Evolutionary conservation across 441 rosid genomes (phyloP), one percentile per base, ranked within the genome.

Genomic region (Macaranga tanarius): DNA sequence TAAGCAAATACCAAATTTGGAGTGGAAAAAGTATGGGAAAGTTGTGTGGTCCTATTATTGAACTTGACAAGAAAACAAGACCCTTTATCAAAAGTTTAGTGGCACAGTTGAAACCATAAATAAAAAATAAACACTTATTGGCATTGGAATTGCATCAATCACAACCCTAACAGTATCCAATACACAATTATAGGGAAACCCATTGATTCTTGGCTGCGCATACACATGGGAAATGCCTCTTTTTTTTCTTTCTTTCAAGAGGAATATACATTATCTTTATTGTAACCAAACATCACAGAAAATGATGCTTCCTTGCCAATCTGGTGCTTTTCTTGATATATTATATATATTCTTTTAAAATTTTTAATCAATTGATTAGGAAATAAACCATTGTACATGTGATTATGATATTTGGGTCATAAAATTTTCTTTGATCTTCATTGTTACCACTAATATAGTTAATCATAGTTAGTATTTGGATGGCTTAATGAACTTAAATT

Each of bases 141-240:
- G 61, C 72, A 73, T 59, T 65, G 72, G 62, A 70, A 74, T 74
- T 74, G 81, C 84, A 79, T 83, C 84, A 79, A 72, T 81, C 80
- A 75, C 74, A 73, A 58, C 78, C 50, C 26, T 44, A 73, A 73
- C 73, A 73, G 77, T 71, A 50, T 68, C 64, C 47, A 22, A 48
- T 61, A 57, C 83, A 75, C 85, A 77, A 73, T 83, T 72, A 83
- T 79, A 81, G 82, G 82, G 76, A 65, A 79, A 74, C 80, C 82
- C 38, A 34, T 70, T 70, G 80, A 84, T 82, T 80, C 84, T 74
- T 80, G 87, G 81, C 82, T 79, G 75, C 79, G 75, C 77, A 74
- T 64, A 79, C 83, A 80, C 84, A 75, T 75, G 79, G 71, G 62
- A 2, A 15, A 57, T 38, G 55, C 54, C 72, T 68, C 79, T 79